Base-by-base conservation (phyloP, 768 basidiomycete species). In the Tricholoma terreum region DNA sequence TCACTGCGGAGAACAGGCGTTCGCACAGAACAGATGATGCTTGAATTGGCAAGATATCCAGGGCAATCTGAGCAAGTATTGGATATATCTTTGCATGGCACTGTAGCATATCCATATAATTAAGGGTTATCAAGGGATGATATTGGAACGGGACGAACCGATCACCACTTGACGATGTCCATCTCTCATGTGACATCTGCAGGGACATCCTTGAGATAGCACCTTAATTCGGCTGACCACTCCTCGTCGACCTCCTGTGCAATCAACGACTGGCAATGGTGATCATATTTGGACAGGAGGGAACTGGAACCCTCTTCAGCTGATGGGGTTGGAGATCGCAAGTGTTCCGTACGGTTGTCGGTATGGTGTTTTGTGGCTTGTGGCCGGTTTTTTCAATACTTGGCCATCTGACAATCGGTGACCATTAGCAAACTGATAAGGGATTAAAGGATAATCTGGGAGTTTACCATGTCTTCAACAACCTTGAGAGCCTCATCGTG, bases 121-220 rank as follows among this genome's bases (percentile, higher is more conserved):
- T n/a, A n/a, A n/a, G n/a, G n/a, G n/a, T n/a, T n/a, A n/a, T n/a
- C n/a, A n/a, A n/a, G n/a, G n/a, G n/a, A n/a, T n/a, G 12, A 5
- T 4, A 54, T 15, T 21, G 52, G 10, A 30, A 17, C n/a, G n/a
- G n/a, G n/a, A 50, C 6, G 7, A 31, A 58, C 57, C 52, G 19
- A n/a, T 52, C 53, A 58, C 57, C 52, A 58, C 22, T 55, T 31
- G 4, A 58, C 43, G 30, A 58, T 54, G 33, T 58, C 57, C 6
- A 40, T 58, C 8, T 58, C 57, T 9, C 24, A 30, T 4, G 27
- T 54, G 7, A 58, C 57, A 58, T 54, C 57, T 17, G 34, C 14
- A 11, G 52, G 52, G 6, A 58, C 43, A 21, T 40, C 22, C 8
- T 42, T 54, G 17, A 58, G 40, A 48, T 58, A 58, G 19, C 52